Evolutionary conservation across 768 basidiomycete genomes (phyloP).

Genomic region (Xerocomus spinulosus): DNA sequence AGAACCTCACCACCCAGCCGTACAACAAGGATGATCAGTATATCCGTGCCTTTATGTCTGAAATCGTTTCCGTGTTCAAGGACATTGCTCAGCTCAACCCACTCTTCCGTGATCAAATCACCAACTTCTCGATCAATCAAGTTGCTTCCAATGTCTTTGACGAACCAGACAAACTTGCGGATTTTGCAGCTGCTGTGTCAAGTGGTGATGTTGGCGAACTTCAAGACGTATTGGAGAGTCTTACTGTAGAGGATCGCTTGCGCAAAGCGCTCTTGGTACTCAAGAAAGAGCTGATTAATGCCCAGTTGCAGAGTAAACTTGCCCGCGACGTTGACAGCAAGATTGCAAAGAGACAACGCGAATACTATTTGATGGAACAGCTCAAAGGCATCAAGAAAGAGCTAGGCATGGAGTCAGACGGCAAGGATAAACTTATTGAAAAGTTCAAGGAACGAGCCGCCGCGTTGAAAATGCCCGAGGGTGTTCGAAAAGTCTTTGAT

Average conservation of each 20-base stretch:
- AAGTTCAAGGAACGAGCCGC: slow-evolving; percentile 86
- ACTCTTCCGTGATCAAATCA: slow-evolving; percentile 97
- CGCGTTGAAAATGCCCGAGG: slow-evolving; percentile 81
- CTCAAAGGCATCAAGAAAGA: slow-evolving; percentile 96
- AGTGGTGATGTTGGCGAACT: slow-evolving; percentile 89
- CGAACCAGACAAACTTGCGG: slow-evolving; percentile 94
- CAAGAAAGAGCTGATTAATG: slow-evolving; percentile 98
- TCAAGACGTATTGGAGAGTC: slow-evolving; percentile 88
- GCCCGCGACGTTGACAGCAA: slow-evolving; percentile 90
- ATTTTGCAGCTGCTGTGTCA: slow-evolving; percentile 94
- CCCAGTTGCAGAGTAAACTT: slow-evolving; percentile 90
- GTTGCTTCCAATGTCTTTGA: slow-evolving; percentile 92
- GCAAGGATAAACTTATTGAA: slow-evolving; percentile 91
- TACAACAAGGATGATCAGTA: slow-evolving; percentile 94
- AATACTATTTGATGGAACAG: slow-evolving; percentile 97
- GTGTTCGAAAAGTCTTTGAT: slow-evolving; percentile 90
- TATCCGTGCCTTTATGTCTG: slow-evolving; percentile 92
- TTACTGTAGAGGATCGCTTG: slow-evolving; percentile 81
- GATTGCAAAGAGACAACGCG: slow-evolving; percentile 90
- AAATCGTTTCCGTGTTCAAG: slow-evolving; percentile 97
- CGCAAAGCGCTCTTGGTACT: slow-evolving; percentile 87
- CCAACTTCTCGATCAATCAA: slow-evolving; percentile 92
- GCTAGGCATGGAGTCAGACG: slow-evolving; percentile 90
- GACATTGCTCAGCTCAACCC: slow-evolving; percentile 97
- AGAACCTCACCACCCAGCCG: slow-evolving; percentile 74